Base-by-base conservation (phyloP, 225 moss, liverwort and hornwort species). In the Anthoceros angustus region DNA sequence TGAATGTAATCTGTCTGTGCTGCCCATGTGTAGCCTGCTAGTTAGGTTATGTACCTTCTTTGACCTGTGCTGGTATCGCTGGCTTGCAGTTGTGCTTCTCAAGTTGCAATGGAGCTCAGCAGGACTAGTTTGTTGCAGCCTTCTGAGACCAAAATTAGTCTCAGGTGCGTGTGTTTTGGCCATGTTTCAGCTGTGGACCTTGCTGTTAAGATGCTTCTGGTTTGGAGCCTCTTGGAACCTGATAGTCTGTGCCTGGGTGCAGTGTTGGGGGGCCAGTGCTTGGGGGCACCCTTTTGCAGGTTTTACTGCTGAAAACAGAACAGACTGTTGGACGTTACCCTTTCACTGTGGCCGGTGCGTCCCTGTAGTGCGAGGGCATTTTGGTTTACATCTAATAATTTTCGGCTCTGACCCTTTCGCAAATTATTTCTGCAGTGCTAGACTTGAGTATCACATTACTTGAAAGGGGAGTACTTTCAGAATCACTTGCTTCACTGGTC, bases 51-150 rank as follows among this genome's bases (percentile, higher is more conserved):
- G 25, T 66, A 16, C 21, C 3, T 55, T 15, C 21, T 5, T 55
- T 16, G 21, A 21, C 50, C 21, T 2, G 50, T 55, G 50, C 50
- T 55, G 21, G 2, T 3, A 55, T 21, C 21, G 3, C 1, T 25
- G 0, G 38, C 15, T 64, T 70, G 70, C 80, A 90, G 90, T 72
- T 89, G 84, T 62, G 87, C 95, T 61, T 75, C 78, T 65, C 83
- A 82, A 72, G 95, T 98, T 23, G 82, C 87, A 12, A 77, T 74
- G 75, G 88, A 89, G 68, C 81, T 98, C 63, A 84, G 85, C 43
- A 88, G 82, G 69, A 87, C 91, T 72, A 78, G 80, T 67, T 84
- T 98, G 65, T 77, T 95, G 42, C 95, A 91, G 67, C 85, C 95
- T 64, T 80, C 82, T 66, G 85, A 76, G 43, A 82, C 79, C 72